phyloP scores from a whole-genome alignment of 2,329 filamentous ascomycete genomes.

The Aspergillus latus region DNA sequence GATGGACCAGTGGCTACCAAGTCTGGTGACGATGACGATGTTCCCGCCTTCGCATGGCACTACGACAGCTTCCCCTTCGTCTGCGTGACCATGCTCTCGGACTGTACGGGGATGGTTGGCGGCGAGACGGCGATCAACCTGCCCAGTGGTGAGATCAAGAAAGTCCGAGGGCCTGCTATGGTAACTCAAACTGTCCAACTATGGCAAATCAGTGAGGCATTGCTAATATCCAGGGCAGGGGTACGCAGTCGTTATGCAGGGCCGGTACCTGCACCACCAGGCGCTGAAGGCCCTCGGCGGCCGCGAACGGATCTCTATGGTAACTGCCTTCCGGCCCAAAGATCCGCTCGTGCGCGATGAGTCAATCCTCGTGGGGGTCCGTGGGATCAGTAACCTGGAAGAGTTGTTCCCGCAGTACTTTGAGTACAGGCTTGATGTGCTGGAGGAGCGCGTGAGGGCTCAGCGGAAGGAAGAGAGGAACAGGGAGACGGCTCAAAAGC shows the following conservation, averaged over 20 bases:
- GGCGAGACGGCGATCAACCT: slow-evolving; percentile 60
- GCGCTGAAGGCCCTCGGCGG: slow-evolving; percentile 58
- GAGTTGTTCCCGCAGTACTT: slow-evolving; percentile 60
- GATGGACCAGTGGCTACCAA: slow-evolving; percentile 37
- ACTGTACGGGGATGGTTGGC: slow-evolving; percentile 62
- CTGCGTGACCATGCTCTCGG: slow-evolving; percentile 64
- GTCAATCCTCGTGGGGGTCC: slow-evolving; percentile 57
- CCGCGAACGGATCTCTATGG: slow-evolving; percentile 62
- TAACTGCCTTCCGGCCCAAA: slow-evolving; percentile 62
- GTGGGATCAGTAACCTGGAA: slow-evolving; percentile 54
- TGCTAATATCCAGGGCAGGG: slow-evolving; percentile 14
- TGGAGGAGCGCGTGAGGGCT: slow-evolving; percentile 55
- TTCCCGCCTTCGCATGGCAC: slow-evolving; percentile 44
- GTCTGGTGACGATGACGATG: slow-evolving; percentile 44
- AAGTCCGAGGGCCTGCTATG: no score
- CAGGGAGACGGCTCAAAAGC: slow-evolving; percentile 20
- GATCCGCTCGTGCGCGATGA: slow-evolving; percentile 57
- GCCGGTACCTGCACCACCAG: slow-evolving; percentile 63
- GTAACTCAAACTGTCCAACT: no score
- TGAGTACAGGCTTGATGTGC: slow-evolving; percentile 59
- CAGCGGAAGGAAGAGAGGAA: slow-evolving; percentile 41
- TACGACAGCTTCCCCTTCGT: slow-evolving; percentile 29
- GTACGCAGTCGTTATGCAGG: slow-evolving; percentile 60
- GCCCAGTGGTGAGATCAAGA: background rate
- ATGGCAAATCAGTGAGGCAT: no score